Evolutionary conservation across 2,329 filamentous ascomycete genomes (phyloP).

Genomic region (Penicillium palitans): DNA sequence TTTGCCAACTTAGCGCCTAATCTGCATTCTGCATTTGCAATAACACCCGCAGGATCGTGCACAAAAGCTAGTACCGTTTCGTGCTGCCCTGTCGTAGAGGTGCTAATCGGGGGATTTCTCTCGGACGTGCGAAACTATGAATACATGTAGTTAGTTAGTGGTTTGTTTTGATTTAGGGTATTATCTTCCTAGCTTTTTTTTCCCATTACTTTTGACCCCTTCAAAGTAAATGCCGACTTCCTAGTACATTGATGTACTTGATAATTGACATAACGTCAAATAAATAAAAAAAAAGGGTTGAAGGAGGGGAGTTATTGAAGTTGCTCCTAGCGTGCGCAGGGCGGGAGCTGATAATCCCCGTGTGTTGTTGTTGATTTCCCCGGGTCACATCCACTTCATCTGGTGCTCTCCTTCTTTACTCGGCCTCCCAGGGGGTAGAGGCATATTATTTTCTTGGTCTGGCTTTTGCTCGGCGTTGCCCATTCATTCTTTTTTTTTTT

Average conservation of each 20-base stretch:
- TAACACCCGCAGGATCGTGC: constrained; percentile 17
- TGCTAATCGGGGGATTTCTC: constrained; percentile 9
- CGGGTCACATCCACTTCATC: constrained; percentile 5
- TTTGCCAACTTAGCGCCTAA: constrained; percentile 10
- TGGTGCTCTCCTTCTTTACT: constrained; percentile 10
- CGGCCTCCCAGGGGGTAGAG: constrained; percentile 11
- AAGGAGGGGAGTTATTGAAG: constrained; percentile 17
- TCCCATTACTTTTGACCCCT: too few species aligned
- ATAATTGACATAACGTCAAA: not conserved
- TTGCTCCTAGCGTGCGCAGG: constrained; percentile 26
- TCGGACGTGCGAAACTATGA: not conserved
- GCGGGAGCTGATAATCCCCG: constrained; percentile 15
- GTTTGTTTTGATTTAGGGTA: not conserved
- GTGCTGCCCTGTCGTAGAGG: not conserved
- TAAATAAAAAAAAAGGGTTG: not conserved
- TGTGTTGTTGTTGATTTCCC: constrained; percentile 15
- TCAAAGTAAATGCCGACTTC: not conserved
- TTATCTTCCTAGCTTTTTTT: not conserved
- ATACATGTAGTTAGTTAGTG: not conserved
- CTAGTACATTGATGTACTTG: not conserved
- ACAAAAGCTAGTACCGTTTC: constrained; percentile 3
- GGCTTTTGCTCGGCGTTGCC: constrained; percentile 13
- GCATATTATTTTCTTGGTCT: not conserved
- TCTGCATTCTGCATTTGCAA: constrained; percentile 12
- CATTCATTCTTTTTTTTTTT: constrained; percentile 9